Conservation (phyloP, 768 basidiomycete species). For the Megacollybia marginata region DNA sequence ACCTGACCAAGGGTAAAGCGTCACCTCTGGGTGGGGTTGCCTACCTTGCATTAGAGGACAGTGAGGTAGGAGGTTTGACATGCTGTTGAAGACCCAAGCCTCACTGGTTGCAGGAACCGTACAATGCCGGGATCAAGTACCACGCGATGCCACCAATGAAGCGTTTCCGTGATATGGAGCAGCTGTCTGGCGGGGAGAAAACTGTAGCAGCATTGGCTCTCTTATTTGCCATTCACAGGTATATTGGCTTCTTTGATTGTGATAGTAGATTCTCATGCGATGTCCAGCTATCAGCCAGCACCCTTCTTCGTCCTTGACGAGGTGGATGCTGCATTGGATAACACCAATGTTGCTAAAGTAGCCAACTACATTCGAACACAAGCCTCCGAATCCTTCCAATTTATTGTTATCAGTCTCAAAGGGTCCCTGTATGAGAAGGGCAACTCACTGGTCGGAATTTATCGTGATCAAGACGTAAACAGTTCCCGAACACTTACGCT, state of each 20-base stretch:
- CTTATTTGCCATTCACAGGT: constrained; percentile 96
- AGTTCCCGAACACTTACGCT: constrained; percentile 88
- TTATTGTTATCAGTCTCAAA: constrained; percentile 96
- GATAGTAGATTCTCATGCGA: not conserved
- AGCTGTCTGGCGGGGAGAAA: constrained; percentile 96
- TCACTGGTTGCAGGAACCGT: constrained; percentile 55
- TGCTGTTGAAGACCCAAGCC: not conserved
- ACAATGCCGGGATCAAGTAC: constrained; percentile 88
- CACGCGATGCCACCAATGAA: constrained; percentile 99
- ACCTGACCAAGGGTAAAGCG: constrained; percentile 91
- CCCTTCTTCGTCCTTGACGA: constrained; percentile 99
- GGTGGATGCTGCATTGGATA: constrained; percentile 95
- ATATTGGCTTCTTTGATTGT: constrained; percentile 3
- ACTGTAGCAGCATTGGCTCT: constrained; percentile 97
- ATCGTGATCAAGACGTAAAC: constrained; percentile 90
- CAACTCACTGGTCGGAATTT: constrained; percentile 87
- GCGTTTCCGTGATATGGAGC: constrained; percentile 98
- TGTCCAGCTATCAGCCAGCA: constrained; percentile 80
- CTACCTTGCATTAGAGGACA: constrained; percentile 93
- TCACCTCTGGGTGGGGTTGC: constrained; percentile 95
- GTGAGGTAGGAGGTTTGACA: constrained; percentile 51
- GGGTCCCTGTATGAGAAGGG: constrained; percentile 88
- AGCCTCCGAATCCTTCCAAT: constrained; percentile 83
- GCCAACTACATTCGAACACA: constrained; percentile 89
- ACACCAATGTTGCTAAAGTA: constrained; percentile 96